Evolutionary conservation across 352 stramenopile genomes (phyloP), one percentile per base, ranked within the genome.

Genomic region (Phytophthora vignae): DNA sequence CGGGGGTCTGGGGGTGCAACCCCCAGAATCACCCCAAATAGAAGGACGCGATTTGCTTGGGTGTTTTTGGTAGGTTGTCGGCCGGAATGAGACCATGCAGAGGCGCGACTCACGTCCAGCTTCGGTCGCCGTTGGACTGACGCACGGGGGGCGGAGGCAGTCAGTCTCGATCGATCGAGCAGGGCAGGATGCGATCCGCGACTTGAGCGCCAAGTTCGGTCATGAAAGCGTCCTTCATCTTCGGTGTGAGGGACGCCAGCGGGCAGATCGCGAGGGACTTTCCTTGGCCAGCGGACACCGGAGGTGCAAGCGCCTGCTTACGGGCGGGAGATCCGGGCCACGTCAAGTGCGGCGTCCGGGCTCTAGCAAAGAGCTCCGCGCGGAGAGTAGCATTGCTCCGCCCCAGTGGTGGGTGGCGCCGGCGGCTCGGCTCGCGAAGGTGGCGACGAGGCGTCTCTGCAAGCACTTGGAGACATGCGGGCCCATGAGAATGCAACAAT

Each of bases 401-500:
- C 33, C 19, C 61, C 50, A 68, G 55, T 74, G 59, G 52, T 77
- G 60, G 70, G 64, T 73, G 70, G 63, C 12, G 38, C 46, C 22
- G 27, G 27, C 2, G 27, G 27, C 27, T 31, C 27, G 27, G 27
- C 27, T 31, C 27, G 27, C 33, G 33, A 40, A 40, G 33, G 33
- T 14, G 52, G 27, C 21, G 53, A 63, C 42, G 59, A 56, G 42
- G 9, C 58, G 60, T 68, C 71, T 78, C 66, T 77, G 65, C 60
- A 74, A 74, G 40, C 70, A 69, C 22, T 52, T 65, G 27, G 61
- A 68, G 66, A 71, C 71, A 74, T 72, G 68, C 61, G 46, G 38
- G 48, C 36, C 53, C 27, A 63, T 60, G 38, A 60, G 21, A 62
- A 57, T 27, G 42, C 36, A 55, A 70, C 57, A 62, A 64, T 76